Evolutionary conservation across 305 asterid genomes (phyloP).

Genomic region (Ajuga reptans): DNA sequence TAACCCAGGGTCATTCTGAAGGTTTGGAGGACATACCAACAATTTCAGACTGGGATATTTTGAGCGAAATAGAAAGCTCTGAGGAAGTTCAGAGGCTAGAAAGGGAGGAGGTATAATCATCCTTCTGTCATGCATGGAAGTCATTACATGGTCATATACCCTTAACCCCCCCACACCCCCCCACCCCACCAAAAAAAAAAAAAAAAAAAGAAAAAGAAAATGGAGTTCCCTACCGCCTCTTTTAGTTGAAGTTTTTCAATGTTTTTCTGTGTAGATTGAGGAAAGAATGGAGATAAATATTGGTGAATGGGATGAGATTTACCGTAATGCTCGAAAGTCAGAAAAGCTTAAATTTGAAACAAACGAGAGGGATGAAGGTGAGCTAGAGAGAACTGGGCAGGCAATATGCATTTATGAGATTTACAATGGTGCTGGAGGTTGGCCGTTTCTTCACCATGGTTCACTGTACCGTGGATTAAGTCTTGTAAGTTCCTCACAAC

Average conservation of each 20-base stretch:
- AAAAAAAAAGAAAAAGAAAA: no score
- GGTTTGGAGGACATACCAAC: constrained; percentile 49
- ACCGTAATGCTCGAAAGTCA: constrained; percentile 81
- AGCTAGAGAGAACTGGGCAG: constrained; percentile 96
- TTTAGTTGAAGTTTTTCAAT: constrained; percentile 34
- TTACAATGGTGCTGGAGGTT: constrained; percentile 83
- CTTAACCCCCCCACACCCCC: constrained; percentile 5
- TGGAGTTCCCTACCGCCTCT: neutral
- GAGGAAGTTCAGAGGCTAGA: constrained; percentile 85
- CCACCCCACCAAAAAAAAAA: neutral
- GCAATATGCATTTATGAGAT: constrained; percentile 87
- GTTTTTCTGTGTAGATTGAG: constrained; percentile 52
- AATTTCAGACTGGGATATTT: constrained; percentile 65
- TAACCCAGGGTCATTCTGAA: constrained; percentile 37
- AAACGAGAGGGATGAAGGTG: constrained; percentile 96
- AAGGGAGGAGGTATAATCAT: constrained; percentile 62
- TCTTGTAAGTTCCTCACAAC: constrained; percentile 56
- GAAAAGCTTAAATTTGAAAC: constrained; percentile 81
- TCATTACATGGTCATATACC: constrained; percentile 3
- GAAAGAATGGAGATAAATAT: constrained; percentile 77
- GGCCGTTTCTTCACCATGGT: constrained; percentile 97
- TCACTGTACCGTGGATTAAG: constrained; percentile 95
- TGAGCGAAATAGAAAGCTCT: constrained; percentile 66
- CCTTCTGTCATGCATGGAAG: constrained; percentile 11
- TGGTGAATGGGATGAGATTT: constrained; percentile 88